Evolutionary conservation across 176 grass and related monocot genomes (phyloP).

Genomic region (Oryza australiensis): DNA sequence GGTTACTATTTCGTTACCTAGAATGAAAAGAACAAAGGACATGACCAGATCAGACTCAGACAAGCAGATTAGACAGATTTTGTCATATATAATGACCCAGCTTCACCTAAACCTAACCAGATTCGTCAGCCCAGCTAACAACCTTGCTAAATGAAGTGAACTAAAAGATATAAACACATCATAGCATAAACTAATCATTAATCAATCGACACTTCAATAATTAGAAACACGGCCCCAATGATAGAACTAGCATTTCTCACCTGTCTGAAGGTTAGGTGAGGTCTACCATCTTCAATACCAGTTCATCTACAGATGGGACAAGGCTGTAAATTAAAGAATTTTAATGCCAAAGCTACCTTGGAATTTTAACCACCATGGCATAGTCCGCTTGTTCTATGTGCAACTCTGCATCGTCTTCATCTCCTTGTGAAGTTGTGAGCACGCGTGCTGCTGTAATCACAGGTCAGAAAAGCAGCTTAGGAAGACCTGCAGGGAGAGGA

Average conservation of each 20-base stretch:
- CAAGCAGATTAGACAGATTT: conserved; percentile 37
- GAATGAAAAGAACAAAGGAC: neutral
- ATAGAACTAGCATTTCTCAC: conserved; percentile 9
- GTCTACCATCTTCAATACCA: conserved; percentile 11
- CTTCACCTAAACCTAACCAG: conserved; percentile 7
- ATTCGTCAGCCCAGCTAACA: conserved; percentile 15
- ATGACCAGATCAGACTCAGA: neutral
- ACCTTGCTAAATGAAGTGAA: neutral
- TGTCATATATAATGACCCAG: conserved; percentile 3
- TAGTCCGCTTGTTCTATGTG: neutral
- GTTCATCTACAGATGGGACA: neutral
- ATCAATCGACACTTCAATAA: conserved; percentile 23
- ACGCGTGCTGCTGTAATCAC: conserved; percentile 36
- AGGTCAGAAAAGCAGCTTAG: conserved; percentile 10
- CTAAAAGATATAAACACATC: neutral
- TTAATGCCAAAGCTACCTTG: conserved; percentile 1
- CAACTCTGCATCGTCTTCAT: neutral
- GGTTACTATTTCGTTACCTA: neutral
- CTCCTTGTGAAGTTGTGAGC: conserved; percentile 2
- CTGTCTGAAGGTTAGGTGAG: conserved; percentile 32
- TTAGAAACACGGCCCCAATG: conserved; percentile 10
- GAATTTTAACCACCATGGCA: conserved; percentile 25
- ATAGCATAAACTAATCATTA: conserved; percentile 1
- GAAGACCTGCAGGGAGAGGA: conserved; percentile 28
- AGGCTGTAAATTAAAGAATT: conserved; percentile 5